A percentile compares a stretch with the other conserved stretches of the same genome.
Evolutionary conservation across 1,139 yeast genomes (phyloP).

Genomic region (Yamadazyma epiphylla): DNA sequence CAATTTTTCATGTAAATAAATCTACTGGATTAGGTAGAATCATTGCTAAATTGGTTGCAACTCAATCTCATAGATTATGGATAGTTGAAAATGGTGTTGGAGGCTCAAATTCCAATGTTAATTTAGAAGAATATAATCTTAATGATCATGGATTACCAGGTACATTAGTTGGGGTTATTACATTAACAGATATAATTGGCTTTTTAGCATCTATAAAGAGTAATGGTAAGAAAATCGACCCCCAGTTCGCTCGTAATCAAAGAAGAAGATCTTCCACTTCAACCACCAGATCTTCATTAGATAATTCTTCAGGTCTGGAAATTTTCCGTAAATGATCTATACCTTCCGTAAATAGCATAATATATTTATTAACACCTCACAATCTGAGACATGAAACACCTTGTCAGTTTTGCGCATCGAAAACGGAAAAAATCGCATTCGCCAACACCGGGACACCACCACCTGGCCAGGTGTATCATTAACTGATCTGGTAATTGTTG

Average conservation of each 20-base stretch:
- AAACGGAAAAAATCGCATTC: too few relatives aligned
- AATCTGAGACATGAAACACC: too few relatives aligned
- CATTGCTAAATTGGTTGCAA: conserved; percentile 91
- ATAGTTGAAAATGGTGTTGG: conserved; percentile 58
- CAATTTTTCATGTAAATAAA: conserved; percentile 87
- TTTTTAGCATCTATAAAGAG: conserved; percentile 65
- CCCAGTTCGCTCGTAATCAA: conserved; percentile 80
- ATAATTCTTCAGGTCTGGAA: conserved; percentile 16
- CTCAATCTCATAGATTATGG: conserved; percentile 92
- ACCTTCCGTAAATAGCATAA: too few relatives aligned
- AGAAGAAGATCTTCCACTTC: conserved; percentile 67
- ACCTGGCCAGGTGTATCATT: too few relatives aligned
- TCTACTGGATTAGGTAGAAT: conserved; percentile 81
- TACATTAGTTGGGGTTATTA: conserved; percentile 82
- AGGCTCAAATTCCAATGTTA: conserved; percentile 19
- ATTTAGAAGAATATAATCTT: conserved; percentile 1
- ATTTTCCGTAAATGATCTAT: conserved; percentile 41
- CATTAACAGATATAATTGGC: conserved; percentile 84
- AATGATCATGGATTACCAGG: conserved; percentile 52
- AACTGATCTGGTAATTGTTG: too few relatives aligned
- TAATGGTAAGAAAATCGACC: conserved; percentile 67
- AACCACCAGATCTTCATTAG: conserved; percentile 38
- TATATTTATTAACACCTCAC: too few relatives aligned
- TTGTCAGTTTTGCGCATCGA: too few relatives aligned
- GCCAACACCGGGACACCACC: too few relatives aligned